Evolutionary conservation across 257 asterid species (phyloP).

Genomic region (Nicotiana undulata): DNA sequence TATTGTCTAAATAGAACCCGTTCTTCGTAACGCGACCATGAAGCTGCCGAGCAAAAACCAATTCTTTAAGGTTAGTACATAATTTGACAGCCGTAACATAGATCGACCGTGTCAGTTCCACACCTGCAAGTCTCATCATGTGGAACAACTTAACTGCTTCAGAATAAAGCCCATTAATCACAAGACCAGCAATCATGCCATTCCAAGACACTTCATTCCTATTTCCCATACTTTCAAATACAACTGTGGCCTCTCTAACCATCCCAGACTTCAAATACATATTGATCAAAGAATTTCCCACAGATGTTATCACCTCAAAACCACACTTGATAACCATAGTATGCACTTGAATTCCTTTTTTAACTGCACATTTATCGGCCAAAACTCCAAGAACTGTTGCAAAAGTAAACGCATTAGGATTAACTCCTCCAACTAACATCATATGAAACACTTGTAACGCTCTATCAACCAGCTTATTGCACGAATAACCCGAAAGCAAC

Average conservation of each 20-base stretch:
- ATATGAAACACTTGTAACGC: conserved; percentile 35
- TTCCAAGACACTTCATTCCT: conserved; percentile 79
- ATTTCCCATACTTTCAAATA: conserved; percentile 41
- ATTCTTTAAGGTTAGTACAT: conserved; percentile 56
- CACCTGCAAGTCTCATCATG: conserved; percentile 58
- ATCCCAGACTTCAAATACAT: conserved; percentile 72
- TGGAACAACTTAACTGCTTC: conserved; percentile 60
- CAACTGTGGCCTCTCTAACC: conserved; percentile 55
- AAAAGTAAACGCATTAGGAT: conserved; percentile 72
- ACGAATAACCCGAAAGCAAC: conserved; percentile 57
- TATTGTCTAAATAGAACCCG: conserved; percentile 45
- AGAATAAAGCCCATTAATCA: conserved; percentile 47
- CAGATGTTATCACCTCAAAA: conserved; percentile 39
- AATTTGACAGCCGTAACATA: conserved; percentile 52
- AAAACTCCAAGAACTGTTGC: conserved; percentile 75
- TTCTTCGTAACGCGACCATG: conserved; percentile 51
- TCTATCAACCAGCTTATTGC: conserved; percentile 32
- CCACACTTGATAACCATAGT: conserved; percentile 55
- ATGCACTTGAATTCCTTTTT: conserved; percentile 62
- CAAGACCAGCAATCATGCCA: conserved; percentile 82
- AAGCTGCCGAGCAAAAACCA: conserved; percentile 58
- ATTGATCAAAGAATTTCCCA: conserved; percentile 73
- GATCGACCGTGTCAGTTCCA: conserved; percentile 44
- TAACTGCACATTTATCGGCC: conserved; percentile 43
- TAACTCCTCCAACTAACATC: conserved; percentile 53